Evolutionary conservation across 2,329 filamentous ascomycete genomes (phyloP).

Genomic region (Penicillium frequentans): DNA sequence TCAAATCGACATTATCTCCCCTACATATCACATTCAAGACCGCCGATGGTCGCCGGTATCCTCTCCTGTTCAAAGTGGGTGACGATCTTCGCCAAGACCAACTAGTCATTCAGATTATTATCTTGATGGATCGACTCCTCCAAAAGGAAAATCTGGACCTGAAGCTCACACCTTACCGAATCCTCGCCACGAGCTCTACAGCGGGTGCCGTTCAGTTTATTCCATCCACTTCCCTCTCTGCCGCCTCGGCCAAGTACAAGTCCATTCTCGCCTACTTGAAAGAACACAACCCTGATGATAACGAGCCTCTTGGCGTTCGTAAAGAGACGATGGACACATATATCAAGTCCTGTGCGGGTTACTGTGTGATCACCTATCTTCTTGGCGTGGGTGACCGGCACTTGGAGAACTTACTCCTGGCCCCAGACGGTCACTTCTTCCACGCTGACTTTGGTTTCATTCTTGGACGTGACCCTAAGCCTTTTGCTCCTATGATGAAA

Average conservation of each 20-base stretch:
- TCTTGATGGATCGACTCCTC: conserved; percentile 92
- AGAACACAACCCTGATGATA: conserved; percentile 83
- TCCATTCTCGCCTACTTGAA: conserved; percentile 77
- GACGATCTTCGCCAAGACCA: conserved; percentile 97
- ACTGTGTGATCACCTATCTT: conserved; percentile 98
- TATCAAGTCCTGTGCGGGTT: conserved; percentile 92
- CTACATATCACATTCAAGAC: conserved; percentile 91
- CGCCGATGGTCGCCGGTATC: conserved; percentile 72
- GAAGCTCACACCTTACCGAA: conserved; percentile 93
- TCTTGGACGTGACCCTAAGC: conserved; percentile 92
- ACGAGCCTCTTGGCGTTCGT: conserved; percentile 78
- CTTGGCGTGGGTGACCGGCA: conserved; percentile 95
- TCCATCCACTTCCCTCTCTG: conserved; percentile 78
- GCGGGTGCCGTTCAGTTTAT: conserved; percentile 94
- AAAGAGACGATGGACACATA: conserved; percentile 95
- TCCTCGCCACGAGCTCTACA: conserved; percentile 84
- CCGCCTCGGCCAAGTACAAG: conserved; percentile 80
- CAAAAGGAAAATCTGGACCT: conserved; percentile 96
- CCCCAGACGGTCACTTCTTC: conserved; percentile 92
- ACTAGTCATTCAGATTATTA: conserved; percentile 95
- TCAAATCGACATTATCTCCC: conserved; percentile 92
- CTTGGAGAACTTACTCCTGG: conserved; percentile 88
- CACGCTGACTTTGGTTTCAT: conserved; percentile 99
- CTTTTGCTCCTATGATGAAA: conserved; percentile 96
- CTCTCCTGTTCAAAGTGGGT: conserved; percentile 95